Conservation (phyloP, 805 yeast genomes). For the Nakazawaea wyomingensis region DNA sequence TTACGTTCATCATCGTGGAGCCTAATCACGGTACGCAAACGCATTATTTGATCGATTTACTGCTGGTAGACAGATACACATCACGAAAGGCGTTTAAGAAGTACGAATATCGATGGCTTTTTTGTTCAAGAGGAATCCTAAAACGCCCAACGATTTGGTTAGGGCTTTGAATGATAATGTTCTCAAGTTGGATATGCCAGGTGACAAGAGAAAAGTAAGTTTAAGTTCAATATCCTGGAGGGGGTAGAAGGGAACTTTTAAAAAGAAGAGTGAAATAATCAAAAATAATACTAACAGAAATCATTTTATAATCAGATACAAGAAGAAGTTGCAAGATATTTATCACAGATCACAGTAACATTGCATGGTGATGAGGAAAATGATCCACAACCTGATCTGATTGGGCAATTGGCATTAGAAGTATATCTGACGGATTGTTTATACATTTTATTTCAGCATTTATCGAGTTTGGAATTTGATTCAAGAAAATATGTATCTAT, state of each 20-base stretch:
- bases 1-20: too few species aligned
- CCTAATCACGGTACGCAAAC: too few species aligned
- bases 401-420: conserved; percentile 74
- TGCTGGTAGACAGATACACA: too few species aligned
- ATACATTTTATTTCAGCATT: conserved; percentile 49
- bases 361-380: conserved; percentile 66
- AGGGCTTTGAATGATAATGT: conserved; percentile 72
- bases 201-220: conserved; percentile 33
- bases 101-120: too few species aligned
- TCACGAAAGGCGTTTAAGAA: too few species aligned
- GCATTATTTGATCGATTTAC: too few species aligned
- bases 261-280: too few species aligned
- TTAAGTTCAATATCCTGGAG: conserved; percentile 14
- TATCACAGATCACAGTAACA: conserved; percentile 59
- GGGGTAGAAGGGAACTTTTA: background rate
- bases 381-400: conserved; percentile 64
- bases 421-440: conserved; percentile 69
- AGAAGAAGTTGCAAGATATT: conserved; percentile 67
- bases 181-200: conserved; percentile 46
- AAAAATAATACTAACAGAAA: conserved; percentile 12
- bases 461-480: conserved; percentile 79
- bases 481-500: conserved; percentile 77
- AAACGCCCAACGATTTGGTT: conserved; percentile 81
- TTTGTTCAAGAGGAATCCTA: conserved; percentile 84
- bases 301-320: conserved; percentile 35